phyloP scores from a whole-genome alignment of 73 alveolate genomes.

The Tetrahymena elliotti region DNA sequence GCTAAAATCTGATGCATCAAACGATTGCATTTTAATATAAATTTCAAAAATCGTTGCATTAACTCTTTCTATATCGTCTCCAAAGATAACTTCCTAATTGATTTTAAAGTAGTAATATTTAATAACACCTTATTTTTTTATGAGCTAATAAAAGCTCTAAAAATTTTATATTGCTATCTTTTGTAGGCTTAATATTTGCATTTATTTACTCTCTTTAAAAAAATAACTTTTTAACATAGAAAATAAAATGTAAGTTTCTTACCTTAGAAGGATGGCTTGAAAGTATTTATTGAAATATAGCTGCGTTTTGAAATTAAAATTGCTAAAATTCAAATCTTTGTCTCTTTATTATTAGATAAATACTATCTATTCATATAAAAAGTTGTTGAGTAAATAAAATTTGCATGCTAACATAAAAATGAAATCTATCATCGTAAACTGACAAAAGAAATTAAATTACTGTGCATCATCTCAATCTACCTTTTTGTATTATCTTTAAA shows the following conservation, averaged over 20 bases:
- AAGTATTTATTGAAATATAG: background rate
- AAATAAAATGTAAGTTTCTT: background rate
- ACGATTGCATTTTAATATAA: background rate
- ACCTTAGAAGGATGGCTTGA: background rate
- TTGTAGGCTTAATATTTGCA: background rate
- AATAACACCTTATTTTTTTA: background rate
- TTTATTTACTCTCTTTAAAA: background rate
- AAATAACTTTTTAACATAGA: background rate
- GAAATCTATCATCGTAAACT: background rate
- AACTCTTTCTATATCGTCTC: background rate
- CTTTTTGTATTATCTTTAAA: too few relatives aligned
- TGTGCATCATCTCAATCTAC: background rate
- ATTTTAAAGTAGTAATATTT: background rate
- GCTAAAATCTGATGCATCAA: background rate
- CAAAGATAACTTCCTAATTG: background rate
- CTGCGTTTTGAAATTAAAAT: background rate
- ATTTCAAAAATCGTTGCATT: background rate
- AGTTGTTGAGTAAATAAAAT: background rate
- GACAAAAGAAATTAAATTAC: background rate
- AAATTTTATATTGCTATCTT: background rate
- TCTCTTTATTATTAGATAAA: background rate
- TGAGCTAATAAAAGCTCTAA: background rate
- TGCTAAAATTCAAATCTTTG: background rate
- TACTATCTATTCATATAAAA: background rate
- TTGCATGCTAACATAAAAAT: background rate